Evolutionary conservation across 2,329 filamentous ascomycete species (phyloP).

Genomic region (Colletotrichum lindemuthianum): DNA sequence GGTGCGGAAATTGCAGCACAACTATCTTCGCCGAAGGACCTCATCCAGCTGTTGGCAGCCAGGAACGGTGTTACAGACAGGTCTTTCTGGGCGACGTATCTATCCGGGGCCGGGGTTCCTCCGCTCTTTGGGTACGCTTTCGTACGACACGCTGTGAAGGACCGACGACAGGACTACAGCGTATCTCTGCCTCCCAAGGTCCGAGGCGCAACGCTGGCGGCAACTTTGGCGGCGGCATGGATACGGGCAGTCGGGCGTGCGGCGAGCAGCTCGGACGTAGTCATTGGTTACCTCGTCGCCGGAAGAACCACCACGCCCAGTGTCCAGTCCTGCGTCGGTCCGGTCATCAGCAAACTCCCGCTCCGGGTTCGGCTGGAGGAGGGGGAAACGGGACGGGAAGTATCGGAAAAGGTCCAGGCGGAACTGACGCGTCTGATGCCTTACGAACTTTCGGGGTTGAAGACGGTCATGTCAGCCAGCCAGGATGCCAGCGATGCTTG

Average conservation of each 20-base stretch:
- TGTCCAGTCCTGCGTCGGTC: conserved; percentile 3
- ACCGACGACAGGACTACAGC: conserved; percentile 11
- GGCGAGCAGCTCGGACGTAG: conserved; percentile 1
- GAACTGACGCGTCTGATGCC: conserved; percentile 20
- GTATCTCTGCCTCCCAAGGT: conserved; percentile 10
- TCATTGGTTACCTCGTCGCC: conserved; percentile 18
- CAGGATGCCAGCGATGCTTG: conserved; percentile 25
- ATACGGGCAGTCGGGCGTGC: background rate
- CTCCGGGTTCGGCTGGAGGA: conserved; percentile 2
- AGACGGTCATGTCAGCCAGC: background rate
- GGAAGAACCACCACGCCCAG: conserved; percentile 16
- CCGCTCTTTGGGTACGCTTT: conserved; percentile 17
- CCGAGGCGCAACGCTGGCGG: conserved; percentile 3
- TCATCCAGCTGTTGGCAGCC: background rate
- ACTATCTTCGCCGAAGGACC: background rate
- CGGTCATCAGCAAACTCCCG: conserved; percentile 16
- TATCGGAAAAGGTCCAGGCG: conserved; percentile 17
- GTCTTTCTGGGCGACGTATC: conserved; percentile 21
- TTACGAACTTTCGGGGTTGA: conserved; percentile 14
- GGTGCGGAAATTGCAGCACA: background rate
- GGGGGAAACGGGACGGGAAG: background rate
- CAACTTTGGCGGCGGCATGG: conserved; percentile 13
- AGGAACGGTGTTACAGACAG: background rate
- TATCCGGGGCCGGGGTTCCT: conserved; percentile 3
- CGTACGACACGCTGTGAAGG: conserved; percentile 14